phyloP scores from a whole-genome alignment of 106 monocot species.

The Dendrobium chrysotoxum region DNA sequence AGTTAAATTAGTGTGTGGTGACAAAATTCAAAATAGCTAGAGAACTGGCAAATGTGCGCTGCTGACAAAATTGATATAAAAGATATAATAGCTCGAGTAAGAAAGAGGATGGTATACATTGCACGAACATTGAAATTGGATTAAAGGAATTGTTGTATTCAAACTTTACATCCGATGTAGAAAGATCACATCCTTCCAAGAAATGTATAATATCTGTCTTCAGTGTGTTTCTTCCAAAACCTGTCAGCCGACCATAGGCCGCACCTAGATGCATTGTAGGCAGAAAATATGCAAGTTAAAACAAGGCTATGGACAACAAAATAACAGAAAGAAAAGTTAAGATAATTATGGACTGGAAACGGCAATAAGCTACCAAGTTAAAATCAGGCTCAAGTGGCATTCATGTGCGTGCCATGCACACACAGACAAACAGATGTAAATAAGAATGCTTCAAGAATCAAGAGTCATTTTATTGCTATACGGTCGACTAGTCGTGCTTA shows the following conservation, averaged over 20 bases:
- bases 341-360: background rate
- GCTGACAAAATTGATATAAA: background rate
- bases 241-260: conserved; percentile 52
- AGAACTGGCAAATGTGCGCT: background rate
- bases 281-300: background rate
- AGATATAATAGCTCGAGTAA: background rate
- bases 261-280: conserved; percentile 29
- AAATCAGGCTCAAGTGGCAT: background rate
- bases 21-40: background rate
- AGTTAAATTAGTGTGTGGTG: background rate
- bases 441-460: background rate
- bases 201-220: conserved; percentile 81
- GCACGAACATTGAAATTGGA: conserved; percentile 50
- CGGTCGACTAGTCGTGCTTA: background rate
- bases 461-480: background rate
- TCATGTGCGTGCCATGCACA: background rate
- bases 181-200: conserved; percentile 70
- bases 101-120: conserved; percentile 4
- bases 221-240: conserved; percentile 39
- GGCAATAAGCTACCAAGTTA: background rate
- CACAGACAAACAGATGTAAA: too few relatives aligned
- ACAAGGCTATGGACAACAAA: background rate
- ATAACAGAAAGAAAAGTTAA: background rate
- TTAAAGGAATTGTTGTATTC: conserved; percentile 56
- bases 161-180: conserved; percentile 58